A percentile compares a stretch with the other conserved stretches of the same genome.
These are phyloP conservation scores for Xanthoconium purpureum DNA, from an alignment of 768 basidiomycete species.

Conservation along the genomic window DNA sequence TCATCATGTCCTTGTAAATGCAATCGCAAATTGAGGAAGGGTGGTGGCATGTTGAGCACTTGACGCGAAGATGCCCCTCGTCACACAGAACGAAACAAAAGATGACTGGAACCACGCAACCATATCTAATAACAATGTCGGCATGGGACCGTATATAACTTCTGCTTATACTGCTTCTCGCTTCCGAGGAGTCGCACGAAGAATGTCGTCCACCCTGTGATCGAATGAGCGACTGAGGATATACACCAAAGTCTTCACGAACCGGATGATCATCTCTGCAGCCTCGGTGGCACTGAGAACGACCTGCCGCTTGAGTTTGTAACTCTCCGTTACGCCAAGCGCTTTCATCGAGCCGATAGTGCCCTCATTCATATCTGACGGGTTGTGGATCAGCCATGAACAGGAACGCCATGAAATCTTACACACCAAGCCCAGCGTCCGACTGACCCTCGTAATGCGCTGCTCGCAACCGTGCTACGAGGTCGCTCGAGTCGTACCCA, in stretches of 20 bases:
- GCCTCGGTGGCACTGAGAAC: slow-evolving; percentile 94
- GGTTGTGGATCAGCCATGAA: not conserved
- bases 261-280: slow-evolving; percentile 98
- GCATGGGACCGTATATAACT: not conserved
- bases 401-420: not conserved
- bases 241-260: slow-evolving; percentile 23
- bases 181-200: slow-evolving; percentile 79
- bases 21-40: no score
- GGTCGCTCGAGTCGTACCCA: slow-evolving; percentile 95
- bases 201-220: slow-evolving; percentile 84
- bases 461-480: slow-evolving; percentile 84
- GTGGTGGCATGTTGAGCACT: no score
- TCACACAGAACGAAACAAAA: no score
- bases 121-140: slow-evolving; percentile 2
- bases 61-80: no score
- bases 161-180: slow-evolving; percentile 66
- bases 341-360: slow-evolving; percentile 82
- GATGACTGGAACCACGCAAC: not conserved
- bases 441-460: slow-evolving; percentile 88
- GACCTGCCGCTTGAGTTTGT: slow-evolving; percentile 95
- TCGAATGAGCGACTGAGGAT: slow-evolving; percentile 3
- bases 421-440: slow-evolving; percentile 86
- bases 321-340: slow-evolving; percentile 92
- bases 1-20: no score
- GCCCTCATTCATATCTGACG: slow-evolving; percentile 83